phyloP scores from a whole-genome alignment of 352 stramenopile species.

The Phytophthora foliorum region DNA sequence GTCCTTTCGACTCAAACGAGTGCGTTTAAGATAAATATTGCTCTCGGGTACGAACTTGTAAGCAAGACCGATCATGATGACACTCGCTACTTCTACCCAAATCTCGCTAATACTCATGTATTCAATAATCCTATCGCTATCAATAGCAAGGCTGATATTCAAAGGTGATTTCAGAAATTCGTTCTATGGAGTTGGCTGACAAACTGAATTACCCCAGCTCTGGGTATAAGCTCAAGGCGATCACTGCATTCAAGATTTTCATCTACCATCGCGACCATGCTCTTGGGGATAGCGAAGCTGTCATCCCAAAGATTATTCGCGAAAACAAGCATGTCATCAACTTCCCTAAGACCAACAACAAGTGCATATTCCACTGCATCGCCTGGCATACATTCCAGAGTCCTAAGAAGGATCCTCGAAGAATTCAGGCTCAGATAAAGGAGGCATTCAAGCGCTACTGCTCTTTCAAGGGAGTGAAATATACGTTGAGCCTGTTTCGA shows the following conservation, averaged over 20 bases:
- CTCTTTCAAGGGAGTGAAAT: conserved; percentile 10
- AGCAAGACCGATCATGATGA: no score
- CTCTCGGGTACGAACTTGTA: no score
- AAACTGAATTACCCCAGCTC: conserved; percentile 15
- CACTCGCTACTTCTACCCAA: no score
- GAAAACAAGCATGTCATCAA: conserved; percentile 35
- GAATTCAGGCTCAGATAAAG: conserved; percentile 13
- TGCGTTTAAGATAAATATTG: conserved; percentile 8
- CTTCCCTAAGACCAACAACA: conserved; percentile 37
- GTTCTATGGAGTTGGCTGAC: conserved; percentile 20
- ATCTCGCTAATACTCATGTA: no score
- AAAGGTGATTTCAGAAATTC: conserved; percentile 12
- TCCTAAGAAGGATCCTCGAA: conserved; percentile 15
- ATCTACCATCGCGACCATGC: conserved; percentile 27
- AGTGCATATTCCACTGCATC: background rate
- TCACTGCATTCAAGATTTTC: conserved; percentile 19
- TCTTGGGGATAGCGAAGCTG: conserved; percentile 17
- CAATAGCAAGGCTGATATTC: conserved; percentile 18
- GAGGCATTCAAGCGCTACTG: conserved; percentile 17
- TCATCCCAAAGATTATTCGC: conserved; percentile 29
- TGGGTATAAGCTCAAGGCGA: background rate
- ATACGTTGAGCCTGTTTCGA: background rate
- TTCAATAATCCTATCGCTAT: background rate
- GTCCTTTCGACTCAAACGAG: conserved; percentile 19
- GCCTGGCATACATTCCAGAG: background rate